Percentiles rank a stretch among this genome's conserved stretches.
Evolutionary conservation across 2,329 filamentous ascomycete species (phyloP).

Genomic region (Ramichloridium luteum): DNA sequence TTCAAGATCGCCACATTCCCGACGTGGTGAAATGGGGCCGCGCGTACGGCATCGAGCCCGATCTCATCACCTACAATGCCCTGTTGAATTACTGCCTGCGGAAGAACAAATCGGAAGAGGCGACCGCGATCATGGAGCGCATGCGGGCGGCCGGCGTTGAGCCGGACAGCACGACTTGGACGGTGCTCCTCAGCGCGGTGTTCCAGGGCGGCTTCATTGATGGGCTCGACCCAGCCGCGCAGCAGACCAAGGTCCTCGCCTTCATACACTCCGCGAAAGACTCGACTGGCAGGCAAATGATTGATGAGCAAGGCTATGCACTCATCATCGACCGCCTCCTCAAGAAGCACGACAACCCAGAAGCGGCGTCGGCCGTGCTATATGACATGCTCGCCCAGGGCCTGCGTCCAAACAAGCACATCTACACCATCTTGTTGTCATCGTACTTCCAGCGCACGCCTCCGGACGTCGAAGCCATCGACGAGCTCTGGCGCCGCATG

Average conservation of each 20-base stretch:
- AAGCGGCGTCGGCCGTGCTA: constrained; percentile 49
- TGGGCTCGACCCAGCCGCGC: constrained; percentile 34
- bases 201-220: constrained; percentile 39
- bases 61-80: constrained; percentile 23
- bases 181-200: constrained; percentile 52
- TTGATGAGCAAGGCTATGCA: constrained; percentile 53
- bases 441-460: constrained; percentile 48
- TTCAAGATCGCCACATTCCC: constrained; percentile 38
- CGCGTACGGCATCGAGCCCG: constrained; percentile 22
- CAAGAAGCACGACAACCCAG: constrained; percentile 32
- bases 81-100: constrained; percentile 24
- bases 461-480: constrained; percentile 49
- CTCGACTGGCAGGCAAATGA: constrained; percentile 30
- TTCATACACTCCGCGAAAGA: constrained; percentile 49
- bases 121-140: constrained; percentile 30
- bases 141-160: constrained; percentile 33
- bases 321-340: constrained; percentile 58
- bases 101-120: constrained; percentile 16
- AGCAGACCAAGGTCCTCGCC: constrained; percentile 41
- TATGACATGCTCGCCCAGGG: constrained; percentile 46
- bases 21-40: constrained; percentile 40
- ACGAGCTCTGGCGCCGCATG: constrained; percentile 38
- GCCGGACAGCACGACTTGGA: constrained; percentile 52
- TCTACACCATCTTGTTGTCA: constrained; percentile 62
- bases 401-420: constrained; percentile 47